A percentile compares a stretch with the other conserved stretches of the same genome.
Evolutionary conservation across 192 early-diverging fungal genomes (phyloP).

Genomic region (Mortierella claussenii): DNA sequence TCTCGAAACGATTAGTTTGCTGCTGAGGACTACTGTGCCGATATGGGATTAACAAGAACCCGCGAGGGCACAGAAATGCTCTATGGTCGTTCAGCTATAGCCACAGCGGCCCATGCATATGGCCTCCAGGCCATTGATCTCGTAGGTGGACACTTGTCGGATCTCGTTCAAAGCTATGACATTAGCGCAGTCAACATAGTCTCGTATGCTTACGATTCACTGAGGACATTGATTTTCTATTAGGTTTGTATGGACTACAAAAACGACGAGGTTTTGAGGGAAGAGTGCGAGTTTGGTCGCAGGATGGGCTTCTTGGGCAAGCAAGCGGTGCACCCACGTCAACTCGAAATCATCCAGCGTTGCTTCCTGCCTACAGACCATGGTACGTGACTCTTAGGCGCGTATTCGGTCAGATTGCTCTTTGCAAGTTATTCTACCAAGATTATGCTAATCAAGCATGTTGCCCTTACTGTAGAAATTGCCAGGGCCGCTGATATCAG

Average conservation of each 20-base stretch:
- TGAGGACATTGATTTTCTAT: constrained; percentile 2
- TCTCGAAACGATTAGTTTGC: constrained; percentile 66
- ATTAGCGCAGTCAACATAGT: no score
- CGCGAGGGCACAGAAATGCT: constrained; percentile 77
- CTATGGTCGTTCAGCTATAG: constrained; percentile 80
- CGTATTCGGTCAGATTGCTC: not conserved
- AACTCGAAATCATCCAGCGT: constrained; percentile 85
- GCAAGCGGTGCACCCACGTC: constrained; percentile 94
- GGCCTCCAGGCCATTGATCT: constrained; percentile 94
- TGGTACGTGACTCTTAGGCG: constrained; percentile 40
- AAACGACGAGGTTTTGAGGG: constrained; percentile 68
- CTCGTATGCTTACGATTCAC: no score
- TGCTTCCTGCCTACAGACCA: constrained; percentile 78
- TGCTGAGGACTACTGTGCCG: constrained; percentile 96
- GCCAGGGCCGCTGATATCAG: constrained; percentile 77
- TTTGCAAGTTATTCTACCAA: not conserved
- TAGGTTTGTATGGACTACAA: constrained; percentile 91
- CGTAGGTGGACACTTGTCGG: no score
- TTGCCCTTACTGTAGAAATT: constrained; percentile 57
- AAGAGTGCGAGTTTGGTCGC: constrained; percentile 88
- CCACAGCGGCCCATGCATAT: constrained; percentile 84
- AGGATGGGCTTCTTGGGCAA: constrained; percentile 96
- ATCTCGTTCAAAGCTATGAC: no score
- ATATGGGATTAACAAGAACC: constrained; percentile 85
- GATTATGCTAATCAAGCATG: not conserved